Evolutionary conservation across 2,329 filamentous ascomycete genomes (phyloP).

Genomic region (Penicillium sp.): DNA sequence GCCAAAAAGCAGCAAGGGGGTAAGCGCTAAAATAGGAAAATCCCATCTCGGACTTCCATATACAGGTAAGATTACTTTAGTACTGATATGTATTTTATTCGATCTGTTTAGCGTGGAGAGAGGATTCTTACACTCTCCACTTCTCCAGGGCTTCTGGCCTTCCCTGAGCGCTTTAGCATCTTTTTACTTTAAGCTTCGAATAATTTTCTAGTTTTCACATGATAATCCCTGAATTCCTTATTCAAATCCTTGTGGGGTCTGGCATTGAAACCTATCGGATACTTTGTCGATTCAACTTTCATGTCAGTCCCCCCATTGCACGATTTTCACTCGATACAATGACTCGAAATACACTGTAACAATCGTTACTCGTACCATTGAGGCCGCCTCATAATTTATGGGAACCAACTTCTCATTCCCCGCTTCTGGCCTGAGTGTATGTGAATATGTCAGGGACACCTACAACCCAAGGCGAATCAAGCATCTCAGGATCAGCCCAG

Average conservation of each 20-base stretch:
- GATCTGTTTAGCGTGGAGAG: neutral
- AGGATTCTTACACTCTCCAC: neutral
- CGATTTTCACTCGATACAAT: slow-evolving; percentile 10
- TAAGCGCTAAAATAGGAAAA: neutral
- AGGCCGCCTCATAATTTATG: neutral
- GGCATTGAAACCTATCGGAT: neutral
- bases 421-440: neutral
- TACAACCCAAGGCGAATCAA: slow-evolving; percentile 19
- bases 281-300: slow-evolving; percentile 1
- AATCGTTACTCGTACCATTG: neutral
- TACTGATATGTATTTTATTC: neutral
- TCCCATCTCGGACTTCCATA: neutral
- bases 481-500: slow-evolving; percentile 19
- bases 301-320: slow-evolving; percentile 7
- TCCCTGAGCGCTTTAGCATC: neutral
- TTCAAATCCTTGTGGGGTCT: neutral
- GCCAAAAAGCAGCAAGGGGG: neutral
- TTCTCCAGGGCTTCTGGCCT: neutral
- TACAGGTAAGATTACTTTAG: neutral
- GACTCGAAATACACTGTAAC: slow-evolving; percentile 8
- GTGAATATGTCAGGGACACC: slow-evolving; percentile 29
- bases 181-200: slow-evolving; percentile 1
- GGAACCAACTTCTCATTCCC: neutral
- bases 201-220: slow-evolving; percentile 3
- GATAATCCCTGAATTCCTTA: neutral